Evolutionary conservation across 257 asterid genomes (phyloP), one percentile per base, ranked within the genome.

Genomic region (Anisodus acutangulus): DNA sequence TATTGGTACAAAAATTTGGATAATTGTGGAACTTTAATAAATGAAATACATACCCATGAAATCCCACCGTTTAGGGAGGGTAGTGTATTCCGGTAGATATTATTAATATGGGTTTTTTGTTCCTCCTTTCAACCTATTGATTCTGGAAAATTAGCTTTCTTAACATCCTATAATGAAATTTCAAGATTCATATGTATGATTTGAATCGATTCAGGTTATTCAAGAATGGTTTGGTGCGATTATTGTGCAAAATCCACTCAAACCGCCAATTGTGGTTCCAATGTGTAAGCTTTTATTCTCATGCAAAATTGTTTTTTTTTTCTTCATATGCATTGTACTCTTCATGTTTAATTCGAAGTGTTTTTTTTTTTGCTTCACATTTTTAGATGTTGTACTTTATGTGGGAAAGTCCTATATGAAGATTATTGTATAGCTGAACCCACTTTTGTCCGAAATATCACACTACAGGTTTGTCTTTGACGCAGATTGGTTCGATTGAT

Each of bases 351-450:
- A 74, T 22, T 22, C 8, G 22, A 7, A 76, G 1, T 51, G 7
- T 10, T 41, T 17, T 12, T 2, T 47, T 6, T 22, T 47, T 2
- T 19, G 2, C 60, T 51, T 22, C 6, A 6, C 7, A 51, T 22
- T 43, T 43, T 12, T 51, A 51, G 81, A 11, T 76, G 81, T 22
- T 76, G 63, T 51, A 19, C 4, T 11, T 22, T 7, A 9, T 76
- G 81, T 76, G 81, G 81, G 41, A 76, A 51, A 76, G 60, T 76
- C 22, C 45, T 76, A 3, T 11, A 22, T 51, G 63, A 76, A 11
- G 19, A 47, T 2, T 13, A 5, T 15, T 58, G 5, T 58, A 58
- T 9, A 58, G 16, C 22, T 17, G 64, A 16, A 6, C 64, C 26
- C 7, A 70, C 19, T 70, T 41, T 41, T 70, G 35, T n/a, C 54